phyloP scores from a whole-genome alignment of 345 rosid species.

The Raphanus raphanistrum region DNA sequence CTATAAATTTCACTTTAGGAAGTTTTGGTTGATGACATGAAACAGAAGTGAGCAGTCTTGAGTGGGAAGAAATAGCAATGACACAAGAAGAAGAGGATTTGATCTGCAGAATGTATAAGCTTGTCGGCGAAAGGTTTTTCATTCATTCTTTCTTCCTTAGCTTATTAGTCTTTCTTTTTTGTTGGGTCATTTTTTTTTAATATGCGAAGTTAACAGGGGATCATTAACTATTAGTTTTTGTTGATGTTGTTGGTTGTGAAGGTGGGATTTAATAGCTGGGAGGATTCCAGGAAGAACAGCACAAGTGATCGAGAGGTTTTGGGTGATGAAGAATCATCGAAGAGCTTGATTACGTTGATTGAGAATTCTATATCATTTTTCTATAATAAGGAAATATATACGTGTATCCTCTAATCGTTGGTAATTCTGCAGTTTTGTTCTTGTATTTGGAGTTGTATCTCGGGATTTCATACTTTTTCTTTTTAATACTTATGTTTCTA shows the following conservation, averaged over 20 bases:
- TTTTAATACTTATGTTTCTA: neutral
- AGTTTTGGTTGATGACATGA: conserved; percentile 12
- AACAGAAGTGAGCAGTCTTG: conserved; percentile 52
- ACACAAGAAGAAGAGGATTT: conserved; percentile 60
- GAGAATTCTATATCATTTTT: neutral
- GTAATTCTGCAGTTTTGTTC: conserved; percentile 33
- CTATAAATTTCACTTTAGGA: neutral
- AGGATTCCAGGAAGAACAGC: conserved; percentile 77
- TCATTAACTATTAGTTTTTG: neutral
- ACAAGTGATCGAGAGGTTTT: conserved; percentile 61
- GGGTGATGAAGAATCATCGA: conserved; percentile 49
- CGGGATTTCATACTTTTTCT: neutral
- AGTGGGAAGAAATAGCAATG: conserved; percentile 50
- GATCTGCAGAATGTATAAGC: conserved; percentile 50
- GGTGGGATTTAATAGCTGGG: conserved; percentile 55
- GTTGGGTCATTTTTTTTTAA: neutral
- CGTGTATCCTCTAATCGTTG: conserved; percentile 20
- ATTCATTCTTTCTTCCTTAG: neutral
- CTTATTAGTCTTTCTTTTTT: neutral
- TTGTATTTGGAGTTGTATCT: conserved; percentile 3
- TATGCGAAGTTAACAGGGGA: neutral
- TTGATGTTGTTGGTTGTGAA: neutral
- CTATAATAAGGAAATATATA: conserved; percentile 4
- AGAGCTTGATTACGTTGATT: conserved; percentile 33
- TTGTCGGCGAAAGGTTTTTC: conserved; percentile 56